Conservation (phyloP, 192 early-diverging fungal species). For the Rhizophagus prolifer region DNA sequence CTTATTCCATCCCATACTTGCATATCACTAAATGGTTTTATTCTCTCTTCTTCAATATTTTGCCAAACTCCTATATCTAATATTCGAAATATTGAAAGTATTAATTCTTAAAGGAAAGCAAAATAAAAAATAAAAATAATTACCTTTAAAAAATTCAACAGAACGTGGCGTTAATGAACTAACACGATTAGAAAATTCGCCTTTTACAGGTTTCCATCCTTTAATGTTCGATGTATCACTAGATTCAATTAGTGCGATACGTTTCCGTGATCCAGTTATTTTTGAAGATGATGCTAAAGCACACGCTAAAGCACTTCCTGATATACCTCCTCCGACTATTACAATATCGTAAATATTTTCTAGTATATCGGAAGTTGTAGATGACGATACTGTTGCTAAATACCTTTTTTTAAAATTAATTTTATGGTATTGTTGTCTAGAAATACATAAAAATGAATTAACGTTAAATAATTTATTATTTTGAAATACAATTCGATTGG, state of each 20-base stretch:
- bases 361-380: slow-evolving; percentile 33
- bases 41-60: slow-evolving; percentile 55
- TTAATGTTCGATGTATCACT: slow-evolving; percentile 60
- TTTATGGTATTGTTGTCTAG: no score
- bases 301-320: slow-evolving; percentile 83
- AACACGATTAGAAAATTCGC: slow-evolving; percentile 78
- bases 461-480: neutral
- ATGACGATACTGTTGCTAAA: slow-evolving; percentile 42
- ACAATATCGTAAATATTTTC: slow-evolving; percentile 70
- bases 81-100: slow-evolving; percentile 18
- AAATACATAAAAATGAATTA: no score
- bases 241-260: slow-evolving; percentile 80
- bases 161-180: slow-evolving; percentile 77
- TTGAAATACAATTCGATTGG: neutral
- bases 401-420: slow-evolving; percentile 32
- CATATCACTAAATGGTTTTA: slow-evolving; percentile 68
- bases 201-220: slow-evolving; percentile 51
- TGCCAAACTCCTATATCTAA: slow-evolving; percentile 65
- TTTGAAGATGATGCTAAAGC: slow-evolving; percentile 52
- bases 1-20: slow-evolving; percentile 79
- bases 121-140: neutral
- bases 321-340: slow-evolving; percentile 89
- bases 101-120: neutral
- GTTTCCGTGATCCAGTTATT: slow-evolving; percentile 39
- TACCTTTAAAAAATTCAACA: slow-evolving; percentile 57